A percentile compares a stretch with the other conserved stretches of the same genome.
These are phyloP conservation scores for Penicillium canariense DNA, from an alignment of 495 filamentous ascomycete species.

Conservation along the genomic window DNA sequence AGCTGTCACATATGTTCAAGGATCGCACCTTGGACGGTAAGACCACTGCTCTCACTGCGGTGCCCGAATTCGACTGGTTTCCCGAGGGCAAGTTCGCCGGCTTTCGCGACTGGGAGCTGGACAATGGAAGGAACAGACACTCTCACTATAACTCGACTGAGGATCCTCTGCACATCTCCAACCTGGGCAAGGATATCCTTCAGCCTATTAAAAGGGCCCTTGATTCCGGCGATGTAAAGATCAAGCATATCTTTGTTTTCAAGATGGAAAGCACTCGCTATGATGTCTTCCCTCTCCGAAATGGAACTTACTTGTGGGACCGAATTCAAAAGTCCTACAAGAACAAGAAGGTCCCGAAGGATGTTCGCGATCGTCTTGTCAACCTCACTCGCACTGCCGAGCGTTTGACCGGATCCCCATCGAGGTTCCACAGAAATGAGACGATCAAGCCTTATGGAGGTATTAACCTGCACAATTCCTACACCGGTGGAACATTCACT, in stretches of 20 bases:
- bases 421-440: conserved; percentile 15
- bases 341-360: conserved; percentile 19
- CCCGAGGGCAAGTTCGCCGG: conserved; percentile 24
- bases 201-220: conserved; percentile 27
- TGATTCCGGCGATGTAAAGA: conserved; percentile 28
- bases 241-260: conserved; percentile 42
- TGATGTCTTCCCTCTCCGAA: conserved; percentile 43
- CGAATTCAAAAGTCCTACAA: conserved; percentile 33
- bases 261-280: conserved; percentile 45
- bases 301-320: conserved; percentile 29
- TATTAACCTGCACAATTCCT: conserved; percentile 35
- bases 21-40: conserved; percentile 16
- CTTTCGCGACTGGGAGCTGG: conserved; percentile 26
- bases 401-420: conserved; percentile 31
- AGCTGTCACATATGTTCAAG: conserved; percentile 16
- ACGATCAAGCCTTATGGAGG: conserved; percentile 34
- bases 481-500: conserved; percentile 39
- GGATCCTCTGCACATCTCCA: conserved; percentile 42
- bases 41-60: conserved; percentile 19
- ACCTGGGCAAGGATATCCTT: conserved; percentile 33
- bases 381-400: conserved; percentile 37
- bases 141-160: conserved; percentile 36
- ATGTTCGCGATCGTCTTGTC: conserved; percentile 26
- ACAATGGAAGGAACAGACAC: neutral
- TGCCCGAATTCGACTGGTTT: conserved; percentile 25